Conservation (phyloP, 257 asterid species). For the Orobanche coerulescens region DNA sequence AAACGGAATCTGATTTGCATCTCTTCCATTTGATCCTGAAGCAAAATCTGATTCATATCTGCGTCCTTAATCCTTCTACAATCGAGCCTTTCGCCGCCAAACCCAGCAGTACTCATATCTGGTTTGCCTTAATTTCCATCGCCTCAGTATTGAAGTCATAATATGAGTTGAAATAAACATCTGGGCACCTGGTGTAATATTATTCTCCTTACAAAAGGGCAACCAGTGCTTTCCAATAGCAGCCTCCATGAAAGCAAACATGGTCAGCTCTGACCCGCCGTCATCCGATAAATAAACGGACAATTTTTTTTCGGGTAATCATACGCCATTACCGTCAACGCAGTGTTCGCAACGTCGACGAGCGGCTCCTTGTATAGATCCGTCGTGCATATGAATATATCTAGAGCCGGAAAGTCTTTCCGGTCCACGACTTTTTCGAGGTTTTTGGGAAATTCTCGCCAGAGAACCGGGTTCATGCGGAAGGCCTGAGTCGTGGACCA, state of each 20-base stretch:
- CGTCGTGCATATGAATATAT: constrained; percentile 72
- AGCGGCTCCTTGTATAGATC: constrained; percentile 76
- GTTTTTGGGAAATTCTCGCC: constrained; percentile 37
- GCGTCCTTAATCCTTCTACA: too few relatives aligned
- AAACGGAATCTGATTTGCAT: too few relatives aligned
- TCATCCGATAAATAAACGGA: constrained; percentile 73
- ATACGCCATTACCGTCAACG: constrained; percentile 66
- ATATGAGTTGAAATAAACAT: constrained; percentile 41
- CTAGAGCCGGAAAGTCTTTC: constrained; percentile 43
- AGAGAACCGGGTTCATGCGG: constrained; percentile 54
- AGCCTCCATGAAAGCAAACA: constrained; percentile 75
- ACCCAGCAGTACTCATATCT: too few relatives aligned
- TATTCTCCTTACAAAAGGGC: constrained; percentile 57
- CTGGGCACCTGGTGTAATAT: constrained; percentile 43
- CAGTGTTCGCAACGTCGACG: constrained; percentile 50
- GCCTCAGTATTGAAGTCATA: constrained; percentile 15
- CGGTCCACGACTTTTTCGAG: constrained; percentile 15
- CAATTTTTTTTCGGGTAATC: constrained; percentile 59
- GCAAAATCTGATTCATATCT: too few relatives aligned
- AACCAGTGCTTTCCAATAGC: constrained; percentile 57
- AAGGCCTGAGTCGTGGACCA: constrained; percentile 50
- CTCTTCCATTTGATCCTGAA: too few relatives aligned
- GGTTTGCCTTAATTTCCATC: constrained; percentile 50
- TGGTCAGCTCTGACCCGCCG: constrained; percentile 66
- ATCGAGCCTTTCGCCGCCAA: too few relatives aligned